Evolutionary conservation across 208 protist species (phyloP), one percentile per base, ranked within the genome.

Genomic region (Endotrypanum monterogeii): DNA sequence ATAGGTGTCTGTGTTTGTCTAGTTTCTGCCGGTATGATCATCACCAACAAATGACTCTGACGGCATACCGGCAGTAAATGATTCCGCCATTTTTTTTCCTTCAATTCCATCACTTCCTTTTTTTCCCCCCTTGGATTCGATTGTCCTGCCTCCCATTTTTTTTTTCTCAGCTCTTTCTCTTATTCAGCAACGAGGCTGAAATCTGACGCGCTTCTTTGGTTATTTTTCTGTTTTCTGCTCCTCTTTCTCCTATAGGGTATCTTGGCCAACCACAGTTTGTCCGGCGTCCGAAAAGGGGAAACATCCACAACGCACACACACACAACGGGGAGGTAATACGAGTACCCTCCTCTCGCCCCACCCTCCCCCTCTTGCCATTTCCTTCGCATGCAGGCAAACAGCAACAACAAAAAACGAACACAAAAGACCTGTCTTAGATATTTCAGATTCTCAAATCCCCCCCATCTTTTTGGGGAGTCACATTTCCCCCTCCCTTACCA

Each of bases 141-240:
- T n/a, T n/a, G n/a, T n/a, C n/a, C n/a, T n/a, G n/a, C n/a, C n/a
- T n/a, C n/a, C n/a, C n/a, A n/a, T 65, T 65, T 9, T 7, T 23
- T 14, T 8, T 65, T 65, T 46, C 58, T 20, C 28, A 65, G 14
- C 35, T 65, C 58, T 65, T 30, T 62, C 14, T 48, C 37, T 28
- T 14, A 41, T 20, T 41, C 57, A 28, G 37, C 58, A 44, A 48
- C 37, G 25, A 16, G 25, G 32, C 58, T 44, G 58, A 65, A 48
- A 35, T 65, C 35, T 65, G 37, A 65, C 18, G 58, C 37, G 37
- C 32, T 44, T 65, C 58, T 65, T n/a, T 65, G 20, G 20, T 12
- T 1, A 44, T 61, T 61, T 41, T 30, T 16, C 28, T 16, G 55
- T 44, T 9, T 46, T 9, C 9, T 56, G 16, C 16, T 18, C 25